phyloP scores from a whole-genome alignment of 768 basidiomycete genomes.

The Lactarius trivialis region DNA sequence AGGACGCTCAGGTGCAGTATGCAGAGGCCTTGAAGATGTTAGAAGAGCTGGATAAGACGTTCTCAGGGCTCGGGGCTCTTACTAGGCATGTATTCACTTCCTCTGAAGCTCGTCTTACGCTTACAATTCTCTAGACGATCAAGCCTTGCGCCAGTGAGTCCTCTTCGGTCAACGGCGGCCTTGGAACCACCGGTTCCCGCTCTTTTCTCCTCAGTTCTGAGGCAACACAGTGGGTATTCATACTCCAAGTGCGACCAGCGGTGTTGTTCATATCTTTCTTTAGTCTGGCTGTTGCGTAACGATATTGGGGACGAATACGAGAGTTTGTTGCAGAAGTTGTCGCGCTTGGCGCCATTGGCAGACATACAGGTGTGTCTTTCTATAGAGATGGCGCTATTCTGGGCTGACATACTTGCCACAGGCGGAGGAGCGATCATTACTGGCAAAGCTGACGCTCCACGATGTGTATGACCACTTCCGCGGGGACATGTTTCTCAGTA shows the following conservation, averaged over 20 bases:
- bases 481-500: conserved; percentile 84
- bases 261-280: conserved; percentile 6
- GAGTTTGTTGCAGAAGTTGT: conserved; percentile 49
- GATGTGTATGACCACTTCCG: conserved; percentile 73
- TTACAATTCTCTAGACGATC: conserved; percentile 18
- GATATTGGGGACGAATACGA: conserved; percentile 47
- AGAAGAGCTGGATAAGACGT: conserved; percentile 52
- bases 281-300: conserved; percentile 65
- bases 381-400: neutral
- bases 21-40: conserved; percentile 51
- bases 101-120: neutral
- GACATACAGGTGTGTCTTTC: conserved; percentile 46
- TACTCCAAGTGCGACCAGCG: neutral
- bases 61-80: conserved; percentile 45
- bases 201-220: conserved; percentile 53
- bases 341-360: conserved; percentile 47
- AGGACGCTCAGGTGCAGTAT: conserved; percentile 49
- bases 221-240: conserved; percentile 57
- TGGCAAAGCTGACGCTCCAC: conserved; percentile 74
- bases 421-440: conserved; percentile 69
- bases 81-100: conserved; percentile 37
- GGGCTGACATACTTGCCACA: conserved; percentile 27
- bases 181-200: conserved; percentile 52
- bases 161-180: neutral
- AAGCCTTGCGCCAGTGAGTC: conserved; percentile 10